These are phyloP conservation scores for Podila epigama DNA, from an alignment of 192 early-diverging fungal genomes.

Conservation along the genomic window DNA sequence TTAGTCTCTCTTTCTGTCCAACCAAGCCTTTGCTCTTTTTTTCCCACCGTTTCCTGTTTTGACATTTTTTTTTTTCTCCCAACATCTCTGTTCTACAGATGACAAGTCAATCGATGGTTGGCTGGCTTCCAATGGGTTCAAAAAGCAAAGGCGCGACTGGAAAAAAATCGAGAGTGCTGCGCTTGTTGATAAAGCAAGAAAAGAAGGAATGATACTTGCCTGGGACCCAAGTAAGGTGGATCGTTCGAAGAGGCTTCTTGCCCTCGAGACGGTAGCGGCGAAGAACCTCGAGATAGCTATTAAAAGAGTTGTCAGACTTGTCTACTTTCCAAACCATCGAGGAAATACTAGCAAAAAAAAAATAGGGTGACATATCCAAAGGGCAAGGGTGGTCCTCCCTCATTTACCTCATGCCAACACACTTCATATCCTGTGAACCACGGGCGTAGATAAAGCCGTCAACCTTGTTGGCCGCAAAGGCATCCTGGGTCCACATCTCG, in stretches of 20 bases:
- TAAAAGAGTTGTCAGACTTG: background rate
- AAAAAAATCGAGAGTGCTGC: too few relatives aligned
- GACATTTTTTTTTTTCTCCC: too few relatives aligned
- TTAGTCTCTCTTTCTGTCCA: too few relatives aligned
- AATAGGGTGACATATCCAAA: background rate
- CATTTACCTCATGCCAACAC: conserved; percentile 69
- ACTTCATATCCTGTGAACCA: conserved; percentile 93
- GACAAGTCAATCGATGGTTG: too few relatives aligned
- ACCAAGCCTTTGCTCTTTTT: too few relatives aligned
- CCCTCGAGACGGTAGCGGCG: conserved; percentile 64
- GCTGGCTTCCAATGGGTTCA: too few relatives aligned
- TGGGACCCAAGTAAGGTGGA: conserved; percentile 82
- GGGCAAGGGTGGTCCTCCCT: background rate
- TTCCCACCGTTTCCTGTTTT: too few relatives aligned
- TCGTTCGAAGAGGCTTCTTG: conserved; percentile 65
- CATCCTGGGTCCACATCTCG: conserved; percentile 77
- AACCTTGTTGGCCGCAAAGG: conserved; percentile 75
- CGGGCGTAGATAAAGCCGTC: conserved; percentile 81
- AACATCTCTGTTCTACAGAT: too few relatives aligned
- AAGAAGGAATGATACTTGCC: conserved; percentile 44
- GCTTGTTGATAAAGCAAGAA: background rate
- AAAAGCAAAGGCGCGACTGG: too few relatives aligned
- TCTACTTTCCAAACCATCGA: background rate
- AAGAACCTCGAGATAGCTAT: conserved; percentile 84
- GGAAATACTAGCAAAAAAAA: background rate